Percentiles rank a stretch among this genome's conserved stretches.
phyloP scores from a whole-genome alignment of 108 stramenopile species.

The Skeletonema grethae region DNA sequence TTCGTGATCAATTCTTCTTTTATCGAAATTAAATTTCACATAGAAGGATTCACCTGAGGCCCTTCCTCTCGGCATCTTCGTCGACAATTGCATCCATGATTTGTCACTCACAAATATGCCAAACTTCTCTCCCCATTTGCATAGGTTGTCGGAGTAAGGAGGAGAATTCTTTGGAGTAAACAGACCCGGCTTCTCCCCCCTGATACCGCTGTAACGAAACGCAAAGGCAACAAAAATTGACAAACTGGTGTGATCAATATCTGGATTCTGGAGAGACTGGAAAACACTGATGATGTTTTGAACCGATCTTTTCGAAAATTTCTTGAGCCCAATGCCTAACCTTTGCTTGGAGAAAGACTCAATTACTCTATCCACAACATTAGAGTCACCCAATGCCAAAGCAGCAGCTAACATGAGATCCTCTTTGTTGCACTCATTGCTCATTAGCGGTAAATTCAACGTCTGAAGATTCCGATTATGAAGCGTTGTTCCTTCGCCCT shows the following conservation, averaged over 20 bases:
- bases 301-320: background rate
- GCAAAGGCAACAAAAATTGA: background rate
- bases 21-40: background rate
- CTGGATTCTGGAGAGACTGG: background rate
- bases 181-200: constrained; percentile 3
- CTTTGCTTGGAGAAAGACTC: constrained; percentile 7
- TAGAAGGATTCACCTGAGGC: background rate
- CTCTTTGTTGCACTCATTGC: background rate
- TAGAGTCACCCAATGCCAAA: constrained; percentile 2
- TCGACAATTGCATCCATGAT: background rate
- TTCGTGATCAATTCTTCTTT: background rate
- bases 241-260: background rate
- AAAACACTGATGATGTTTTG: constrained; percentile 5
- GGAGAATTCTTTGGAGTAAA: background rate
- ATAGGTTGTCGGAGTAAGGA: background rate
- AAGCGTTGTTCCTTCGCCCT: background rate
- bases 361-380: constrained; percentile 6
- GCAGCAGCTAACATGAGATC: constrained; percentile 12
- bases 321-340: constrained; percentile 6
- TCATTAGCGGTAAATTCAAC: constrained; percentile 10
- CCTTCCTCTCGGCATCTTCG: background rate
- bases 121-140: constrained; percentile 1
- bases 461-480: background rate
- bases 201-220: background rate
- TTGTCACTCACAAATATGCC: background rate